Base-by-base conservation (phyloP, 2,329 filamentous ascomycete species). In the Alternaria rosae region DNA sequence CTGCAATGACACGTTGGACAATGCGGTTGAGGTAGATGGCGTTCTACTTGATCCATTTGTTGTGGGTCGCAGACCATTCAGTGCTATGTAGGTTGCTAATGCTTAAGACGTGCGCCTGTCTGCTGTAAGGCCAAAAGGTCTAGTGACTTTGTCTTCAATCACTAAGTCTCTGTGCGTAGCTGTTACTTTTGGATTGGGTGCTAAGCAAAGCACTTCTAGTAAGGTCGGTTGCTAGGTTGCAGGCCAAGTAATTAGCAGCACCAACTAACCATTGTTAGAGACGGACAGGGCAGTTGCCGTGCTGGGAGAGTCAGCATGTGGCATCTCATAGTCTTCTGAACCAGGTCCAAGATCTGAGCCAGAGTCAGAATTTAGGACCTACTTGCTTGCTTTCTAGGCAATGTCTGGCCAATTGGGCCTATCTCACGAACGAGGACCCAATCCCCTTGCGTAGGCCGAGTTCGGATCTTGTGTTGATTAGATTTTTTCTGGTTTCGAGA, bases 371-470 rank as follows among this genome's bases (percentile, higher is more conserved):
- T 78, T 76, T 48, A 91, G 81, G 21, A 86, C 83, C 66, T 84
- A 76, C 64, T 81, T 80, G 65, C 84, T 85, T 59, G 87, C 90
- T 72, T 80, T 75, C 66, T 80, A 81, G 61, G 89, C 89, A 72
- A 92, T 86, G 54, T 93, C 89, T 52, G 86, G 88, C 68, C 83
- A 83, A 73, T 88, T 88, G 88, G 87, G 70, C 82, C 87, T 82
- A 94, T 85, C 76, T 85, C 83, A 59, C 82, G 80, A 65, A 94
- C 85, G 77, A 94, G 84, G 66, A 92, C 88, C 69, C 84, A 87
- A 85, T 91, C 88, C 70, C 86, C 87, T 74, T 86, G 86, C 70
- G 82, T 87, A 43, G 86, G 82, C 8, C 42, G 50, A 6, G 51
- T 35, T 67, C 79, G 82, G 65, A 84, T 80, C 85, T 87, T 88